These are phyloP conservation scores for Neolecta irregularis DNA, from an alignment of 1,139 yeast genomes.

Conservation along the genomic window DNA sequence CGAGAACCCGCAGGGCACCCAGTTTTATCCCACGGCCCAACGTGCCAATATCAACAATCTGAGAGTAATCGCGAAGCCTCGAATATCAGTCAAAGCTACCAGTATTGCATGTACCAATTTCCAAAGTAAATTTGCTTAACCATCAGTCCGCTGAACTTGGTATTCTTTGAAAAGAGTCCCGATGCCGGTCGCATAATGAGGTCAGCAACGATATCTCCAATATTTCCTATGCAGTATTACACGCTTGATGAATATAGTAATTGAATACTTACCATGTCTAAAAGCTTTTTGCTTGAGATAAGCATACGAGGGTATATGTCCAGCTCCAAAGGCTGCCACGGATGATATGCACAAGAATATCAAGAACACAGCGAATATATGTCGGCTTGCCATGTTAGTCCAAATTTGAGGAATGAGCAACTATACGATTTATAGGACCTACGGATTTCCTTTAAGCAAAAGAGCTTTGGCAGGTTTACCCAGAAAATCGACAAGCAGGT, in stretches of 20 bases:
- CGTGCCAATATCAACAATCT: slow-evolving; percentile 20
- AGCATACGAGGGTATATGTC: slow-evolving; percentile 19
- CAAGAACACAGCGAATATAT: too few species aligned
- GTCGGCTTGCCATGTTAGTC: too few species aligned
- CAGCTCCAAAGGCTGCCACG: slow-evolving; percentile 23
- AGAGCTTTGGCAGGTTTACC: too few species aligned
- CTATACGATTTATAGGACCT: too few species aligned
- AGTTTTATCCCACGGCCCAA: slow-evolving; percentile 17
- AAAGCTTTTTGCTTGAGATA: slow-evolving; percentile 18
- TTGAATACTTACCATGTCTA: slow-evolving; percentile 21
- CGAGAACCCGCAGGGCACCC: slow-evolving; percentile 17
- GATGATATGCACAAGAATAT: too few species aligned
- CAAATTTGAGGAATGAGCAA: too few species aligned
- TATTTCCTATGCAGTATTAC: not conserved
- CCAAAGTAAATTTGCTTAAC: slow-evolving; percentile 20
- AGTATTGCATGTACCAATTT: too few species aligned
- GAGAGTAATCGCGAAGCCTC: slow-evolving; percentile 21
- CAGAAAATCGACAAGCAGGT: too few species aligned
- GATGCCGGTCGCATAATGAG: slow-evolving; percentile 15
- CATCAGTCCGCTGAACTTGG: slow-evolving; percentile 18
- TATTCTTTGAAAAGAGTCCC: slow-evolving; percentile 16
- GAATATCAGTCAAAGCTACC: too few species aligned
- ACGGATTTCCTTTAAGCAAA: too few species aligned
- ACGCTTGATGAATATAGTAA: slow-evolving; percentile 17
- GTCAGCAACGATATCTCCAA: slow-evolving; percentile 16